Evolutionary conservation across 768 basidiomycete genomes (phyloP), one percentile per base, ranked within the genome.

Genomic region (Aureoboletus auriporus): DNA sequence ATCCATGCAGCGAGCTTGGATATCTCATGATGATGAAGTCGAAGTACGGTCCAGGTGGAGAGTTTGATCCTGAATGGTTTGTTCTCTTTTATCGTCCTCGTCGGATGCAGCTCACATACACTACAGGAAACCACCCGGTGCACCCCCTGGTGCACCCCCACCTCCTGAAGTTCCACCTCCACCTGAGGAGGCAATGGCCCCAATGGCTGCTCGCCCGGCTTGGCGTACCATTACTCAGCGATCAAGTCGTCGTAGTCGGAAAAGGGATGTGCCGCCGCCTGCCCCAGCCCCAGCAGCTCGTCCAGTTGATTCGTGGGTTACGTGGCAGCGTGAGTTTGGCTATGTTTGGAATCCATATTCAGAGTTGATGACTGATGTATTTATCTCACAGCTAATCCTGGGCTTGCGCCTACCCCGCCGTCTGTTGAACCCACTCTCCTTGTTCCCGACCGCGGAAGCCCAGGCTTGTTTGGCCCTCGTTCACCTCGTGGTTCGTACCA

Each of bases 41-140:
- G 35, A 86, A 86, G 61, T 88, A 89, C 55, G 84, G 83, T 6
- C 82, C 88, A n/a, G 89, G 88, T 47, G 90, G 90, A 43, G 84
- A 89, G 64, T 93, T 86, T 59, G 85, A 90, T 58, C 78, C 84
- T 8, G 82, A 87, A n/a, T 92, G 90, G 89, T 82, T 33, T 54
- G 68, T 43, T 20, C 14, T n/a, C 47, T 6, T 17, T 42, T 31
- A 16, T 29, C n/a, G 13, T 28, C 8, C 7, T 6, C 17, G 14
- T 4, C 33, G 6, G 11, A 7, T 30, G 47, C 36, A 20, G 8
- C 34, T 53, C 46, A 47, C 30, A 47, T 29, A 37, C n/a, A n/a
- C 17, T 9, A 16, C 40, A 75, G 74, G 76, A 72, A 70, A 69
- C 79, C 78, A n/a, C 71, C 70, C n/a, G 75, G 78, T 7, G 72